Percentiles rank a stretch among this genome's conserved stretches.
phyloP scores from a whole-genome alignment of 768 basidiomycete species.

The Gelatoporia subvermispora region DNA sequence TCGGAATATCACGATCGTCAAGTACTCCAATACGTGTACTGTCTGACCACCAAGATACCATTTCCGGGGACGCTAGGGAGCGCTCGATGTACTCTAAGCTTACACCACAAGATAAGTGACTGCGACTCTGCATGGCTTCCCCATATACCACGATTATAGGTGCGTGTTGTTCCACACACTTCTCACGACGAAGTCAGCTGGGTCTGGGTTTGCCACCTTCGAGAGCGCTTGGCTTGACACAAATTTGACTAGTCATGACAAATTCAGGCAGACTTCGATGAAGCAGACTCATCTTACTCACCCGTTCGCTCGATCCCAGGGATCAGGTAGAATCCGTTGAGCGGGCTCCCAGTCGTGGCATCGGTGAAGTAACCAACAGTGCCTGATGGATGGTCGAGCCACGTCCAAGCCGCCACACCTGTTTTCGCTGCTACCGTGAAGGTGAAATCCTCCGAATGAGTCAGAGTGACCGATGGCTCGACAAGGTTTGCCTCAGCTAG shows the following conservation, averaged over 20 bases:
- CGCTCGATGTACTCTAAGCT: too few species aligned
- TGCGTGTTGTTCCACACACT: constrained; percentile 54
- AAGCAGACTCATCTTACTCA: constrained; percentile 22
- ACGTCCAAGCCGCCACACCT: constrained; percentile 54
- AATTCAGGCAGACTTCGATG: neutral
- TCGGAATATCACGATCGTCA: too few species aligned
- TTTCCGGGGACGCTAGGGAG: too few species aligned
- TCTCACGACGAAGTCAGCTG: constrained; percentile 43
- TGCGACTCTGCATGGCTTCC: too few species aligned
- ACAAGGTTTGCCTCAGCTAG: constrained; percentile 41
- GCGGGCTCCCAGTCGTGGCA: constrained; percentile 32
- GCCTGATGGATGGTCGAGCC: constrained; percentile 54
- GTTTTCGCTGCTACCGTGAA: constrained; percentile 50
- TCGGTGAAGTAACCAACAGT: constrained; percentile 52
- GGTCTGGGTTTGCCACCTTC: constrained; percentile 30
- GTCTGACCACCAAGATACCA: too few species aligned
- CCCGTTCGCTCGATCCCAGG: constrained; percentile 50
- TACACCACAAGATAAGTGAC: too few species aligned
- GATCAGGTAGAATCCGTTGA: constrained; percentile 52
- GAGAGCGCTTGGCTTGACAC: constrained; percentile 36
- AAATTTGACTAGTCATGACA: constrained; percentile 34
- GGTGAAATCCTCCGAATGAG: constrained; percentile 27
- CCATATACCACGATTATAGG: constrained; percentile 4
- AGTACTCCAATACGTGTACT: too few species aligned
- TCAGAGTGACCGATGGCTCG: constrained; percentile 44